Conservation (phyloP, 495 filamentous ascomycete species). For the Penicillium desertorum region DNA sequence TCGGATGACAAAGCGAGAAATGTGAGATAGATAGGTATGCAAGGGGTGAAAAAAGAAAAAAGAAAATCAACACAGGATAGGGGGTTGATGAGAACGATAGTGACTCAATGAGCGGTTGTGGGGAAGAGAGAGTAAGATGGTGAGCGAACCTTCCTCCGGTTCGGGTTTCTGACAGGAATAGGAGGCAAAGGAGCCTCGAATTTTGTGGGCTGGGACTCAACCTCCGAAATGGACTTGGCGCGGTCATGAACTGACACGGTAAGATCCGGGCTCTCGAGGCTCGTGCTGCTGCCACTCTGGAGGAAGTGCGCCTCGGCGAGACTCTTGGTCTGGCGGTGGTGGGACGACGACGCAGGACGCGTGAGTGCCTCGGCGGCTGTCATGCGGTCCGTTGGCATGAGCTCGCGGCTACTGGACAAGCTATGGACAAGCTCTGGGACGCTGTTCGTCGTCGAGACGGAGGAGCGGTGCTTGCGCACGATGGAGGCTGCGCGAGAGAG, state of each 20-base stretch:
- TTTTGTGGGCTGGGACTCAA: conserved; percentile 21
- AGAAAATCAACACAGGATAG: neutral
- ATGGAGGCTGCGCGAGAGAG: conserved; percentile 49
- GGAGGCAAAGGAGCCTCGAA: conserved; percentile 14
- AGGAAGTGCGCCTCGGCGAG: conserved; percentile 35
- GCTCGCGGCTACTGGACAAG: conserved; percentile 48
- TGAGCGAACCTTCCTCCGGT: conserved; percentile 36
- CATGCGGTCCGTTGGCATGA: conserved; percentile 35
- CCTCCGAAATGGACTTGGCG: conserved; percentile 40
- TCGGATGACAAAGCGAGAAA: conserved; percentile 14
- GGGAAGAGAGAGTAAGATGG: conserved; percentile 51
- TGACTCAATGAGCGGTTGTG: conserved; percentile 22
- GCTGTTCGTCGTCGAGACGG: conserved; percentile 54
- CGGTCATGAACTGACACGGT: conserved; percentile 33
- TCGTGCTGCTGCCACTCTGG: conserved; percentile 30
- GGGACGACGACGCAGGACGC: conserved; percentile 34
- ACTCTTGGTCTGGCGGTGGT: conserved; percentile 47
- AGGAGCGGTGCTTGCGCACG: conserved; percentile 54
- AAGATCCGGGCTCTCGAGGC: conserved; percentile 25
- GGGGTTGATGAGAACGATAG: conserved; percentile 4
- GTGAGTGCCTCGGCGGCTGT: conserved; percentile 31
- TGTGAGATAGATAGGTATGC: conserved; percentile 6
- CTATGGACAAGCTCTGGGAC: conserved; percentile 57
- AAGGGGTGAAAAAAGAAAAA: conserved; percentile 13
- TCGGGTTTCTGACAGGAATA: conserved; percentile 23